Base-by-base conservation (phyloP, 2,329 filamentous ascomycete species). In the Drechslera avenae region DNA sequence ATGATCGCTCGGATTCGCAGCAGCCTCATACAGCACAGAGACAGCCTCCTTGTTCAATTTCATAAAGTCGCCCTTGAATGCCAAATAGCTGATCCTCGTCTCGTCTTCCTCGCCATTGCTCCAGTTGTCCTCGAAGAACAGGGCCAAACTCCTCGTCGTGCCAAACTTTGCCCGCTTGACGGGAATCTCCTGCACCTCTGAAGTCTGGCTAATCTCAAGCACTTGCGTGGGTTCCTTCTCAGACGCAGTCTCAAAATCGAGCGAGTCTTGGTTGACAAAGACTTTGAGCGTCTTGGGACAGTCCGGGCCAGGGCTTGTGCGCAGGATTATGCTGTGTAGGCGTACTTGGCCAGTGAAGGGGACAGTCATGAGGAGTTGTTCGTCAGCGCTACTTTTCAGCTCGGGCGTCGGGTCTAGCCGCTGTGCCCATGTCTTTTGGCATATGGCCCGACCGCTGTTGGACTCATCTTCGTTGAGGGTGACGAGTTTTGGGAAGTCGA, bases 261-360 rank as follows among this genome's bases (percentile, higher is more conserved):
- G 78, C 8, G 51, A 41, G 74, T 92, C 86, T 56, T 90, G 85
- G 81, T 99, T 99, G 76, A 89, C 81, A 78, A 91, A 95, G 39
- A 99, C 79, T 69, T 92, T 91, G 39, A 97, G 79, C 2, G 90
- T 97, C 56, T 83, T 84, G 2, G 94, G 94, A 3, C 91, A 90
- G 18, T 82, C 84, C 46, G 79, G 71, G 6, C 86, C 84, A 34
- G 84, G 79, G 1, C 89, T 90, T 2, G 90, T 90, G 69, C 93
- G 91, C 52, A 99, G 76, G 18, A 97, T 82, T 68, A 99, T 86
- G 19, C 89, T 87, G 76, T 97, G 92, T 1, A 99, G 86, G 68
- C 95, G 96, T 53, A 97, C 86, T 75, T 97, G 92, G 39, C 90
- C 92, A 1, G 91, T 92, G 77, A 99, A 99, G 2, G 94, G 94